phyloP scores from a whole-genome alignment of 495 filamentous ascomycete species.

The Hyaloscypha variabilis region DNA sequence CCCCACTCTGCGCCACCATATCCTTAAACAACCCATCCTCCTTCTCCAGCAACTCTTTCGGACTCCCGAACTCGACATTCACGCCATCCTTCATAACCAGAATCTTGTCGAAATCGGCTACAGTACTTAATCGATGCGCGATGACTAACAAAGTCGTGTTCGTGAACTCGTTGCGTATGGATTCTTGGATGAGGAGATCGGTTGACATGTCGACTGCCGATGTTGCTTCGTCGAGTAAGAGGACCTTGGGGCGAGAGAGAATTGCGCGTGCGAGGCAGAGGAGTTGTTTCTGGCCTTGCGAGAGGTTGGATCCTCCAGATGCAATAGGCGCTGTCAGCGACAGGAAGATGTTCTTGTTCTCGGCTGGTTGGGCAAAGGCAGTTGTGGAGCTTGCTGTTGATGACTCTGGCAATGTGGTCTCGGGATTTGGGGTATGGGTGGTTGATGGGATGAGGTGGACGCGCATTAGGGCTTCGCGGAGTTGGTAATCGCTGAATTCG shows the following conservation, averaged over 20 bases:
- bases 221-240: conserved; percentile 57
- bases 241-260: conserved; percentile 41
- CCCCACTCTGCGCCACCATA: conserved; percentile 60
- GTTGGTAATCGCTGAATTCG: conserved; percentile 53
- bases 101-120: conserved; percentile 47
- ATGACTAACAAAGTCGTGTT: conserved; percentile 46
- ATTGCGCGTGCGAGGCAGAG: conserved; percentile 52
- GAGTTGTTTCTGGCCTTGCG: conserved; percentile 51
- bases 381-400: conserved; percentile 20
- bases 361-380: conserved; percentile 1
- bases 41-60: conserved; percentile 27
- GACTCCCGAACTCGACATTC: conserved; percentile 34
- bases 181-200: conserved; percentile 48
- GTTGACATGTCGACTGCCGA: conserved; percentile 50
- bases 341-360: conserved; percentile 46
- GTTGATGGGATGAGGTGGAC: conserved; percentile 53
- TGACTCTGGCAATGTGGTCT: neutral
- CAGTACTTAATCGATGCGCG: conserved; percentile 53
- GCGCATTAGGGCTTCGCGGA: conserved; percentile 56
- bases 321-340: conserved; percentile 45
- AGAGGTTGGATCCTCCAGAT: conserved; percentile 37
- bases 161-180: conserved; percentile 39
- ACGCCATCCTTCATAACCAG: conserved; percentile 46
- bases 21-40: conserved; percentile 46
- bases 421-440: neutral